phyloP scores from a whole-genome alignment of 2,329 filamentous ascomycete genomes.

The Venturia pyrina region DNA sequence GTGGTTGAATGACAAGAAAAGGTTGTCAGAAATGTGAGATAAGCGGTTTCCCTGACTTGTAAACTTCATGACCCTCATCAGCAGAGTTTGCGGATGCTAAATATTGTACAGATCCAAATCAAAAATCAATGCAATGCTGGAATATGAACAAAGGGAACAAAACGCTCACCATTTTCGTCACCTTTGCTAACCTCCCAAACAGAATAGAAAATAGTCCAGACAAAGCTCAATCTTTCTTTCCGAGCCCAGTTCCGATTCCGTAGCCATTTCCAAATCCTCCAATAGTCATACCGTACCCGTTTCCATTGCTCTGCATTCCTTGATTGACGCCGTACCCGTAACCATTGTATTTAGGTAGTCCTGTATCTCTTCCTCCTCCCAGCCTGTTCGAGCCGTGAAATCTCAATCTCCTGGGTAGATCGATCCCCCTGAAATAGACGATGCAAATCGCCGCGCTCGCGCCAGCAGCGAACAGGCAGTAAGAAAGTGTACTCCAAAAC shows the following conservation, averaged over 20 bases:
- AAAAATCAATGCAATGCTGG: not conserved
- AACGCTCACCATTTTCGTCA: not conserved
- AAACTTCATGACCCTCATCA: too few species aligned
- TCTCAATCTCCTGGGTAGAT: slow-evolving; percentile 40
- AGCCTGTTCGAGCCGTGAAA: slow-evolving; percentile 47
- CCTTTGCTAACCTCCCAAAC: not conserved
- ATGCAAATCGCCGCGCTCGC: slow-evolving; percentile 42
- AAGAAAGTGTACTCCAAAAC: slow-evolving; percentile 39
- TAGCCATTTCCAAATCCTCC: slow-evolving; percentile 22
- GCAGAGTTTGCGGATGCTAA: not conserved
- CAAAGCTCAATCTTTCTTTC: slow-evolving; percentile 30
- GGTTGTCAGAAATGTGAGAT: too few species aligned
- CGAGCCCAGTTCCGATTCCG: slow-evolving; percentile 31
- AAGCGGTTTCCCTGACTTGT: too few species aligned
- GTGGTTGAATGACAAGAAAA: too few species aligned
- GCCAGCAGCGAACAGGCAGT: slow-evolving; percentile 37
- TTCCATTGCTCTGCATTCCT: slow-evolving; percentile 18
- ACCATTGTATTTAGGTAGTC: slow-evolving; percentile 26
- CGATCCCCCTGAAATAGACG: slow-evolving; percentile 45
- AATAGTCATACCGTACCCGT: slow-evolving; percentile 19
- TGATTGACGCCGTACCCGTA: slow-evolving; percentile 21
- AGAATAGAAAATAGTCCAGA: not conserved
- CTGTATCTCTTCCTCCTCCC: slow-evolving; percentile 21
- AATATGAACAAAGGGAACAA: not conserved
- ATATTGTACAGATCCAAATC: not conserved